A percentile compares a stretch with the other conserved stretches of the same genome.
Conservation (phyloP, 164 flowering plant genomes). For the Umbellularia californica region DNA sequence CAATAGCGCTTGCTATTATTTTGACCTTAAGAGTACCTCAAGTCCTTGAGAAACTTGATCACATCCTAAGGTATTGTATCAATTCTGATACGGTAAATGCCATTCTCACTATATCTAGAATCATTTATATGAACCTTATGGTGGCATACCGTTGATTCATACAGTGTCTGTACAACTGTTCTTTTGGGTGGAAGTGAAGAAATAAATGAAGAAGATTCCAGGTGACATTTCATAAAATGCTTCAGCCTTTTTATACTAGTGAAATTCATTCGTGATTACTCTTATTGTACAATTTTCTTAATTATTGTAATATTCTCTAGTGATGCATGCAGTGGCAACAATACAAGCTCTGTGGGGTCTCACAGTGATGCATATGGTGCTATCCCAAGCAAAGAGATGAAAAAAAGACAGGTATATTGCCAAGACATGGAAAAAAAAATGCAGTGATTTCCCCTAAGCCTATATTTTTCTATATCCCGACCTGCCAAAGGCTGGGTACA, state of each 20-base stretch:
- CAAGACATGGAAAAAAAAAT: neutral
- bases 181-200: constrained; percentile 68
- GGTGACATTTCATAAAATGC: constrained; percentile 34
- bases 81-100: neutral
- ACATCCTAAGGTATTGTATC: constrained; percentile 61
- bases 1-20: constrained; percentile 80
- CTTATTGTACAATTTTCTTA: neutral
- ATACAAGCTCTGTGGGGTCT: constrained; percentile 38
- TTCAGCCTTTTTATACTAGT: neutral
- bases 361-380: constrained; percentile 21
- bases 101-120: neutral
- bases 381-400: constrained; percentile 62
- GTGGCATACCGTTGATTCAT: constrained; percentile 5
- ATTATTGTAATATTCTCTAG: neutral
- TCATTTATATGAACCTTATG: neutral
- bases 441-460: neutral
- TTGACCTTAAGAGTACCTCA: constrained; percentile 79
- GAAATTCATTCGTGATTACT: neutral
- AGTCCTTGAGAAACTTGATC: constrained; percentile 92
- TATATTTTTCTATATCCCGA: neutral
- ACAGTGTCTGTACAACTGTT: constrained; percentile 84
- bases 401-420: constrained; percentile 65
- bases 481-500: neutral
- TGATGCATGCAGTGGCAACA: constrained; percentile 44
- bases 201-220: constrained; percentile 65